Base-by-base conservation (phyloP, 106 monocot genomes). In the Dendrobium officinale region DNA sequence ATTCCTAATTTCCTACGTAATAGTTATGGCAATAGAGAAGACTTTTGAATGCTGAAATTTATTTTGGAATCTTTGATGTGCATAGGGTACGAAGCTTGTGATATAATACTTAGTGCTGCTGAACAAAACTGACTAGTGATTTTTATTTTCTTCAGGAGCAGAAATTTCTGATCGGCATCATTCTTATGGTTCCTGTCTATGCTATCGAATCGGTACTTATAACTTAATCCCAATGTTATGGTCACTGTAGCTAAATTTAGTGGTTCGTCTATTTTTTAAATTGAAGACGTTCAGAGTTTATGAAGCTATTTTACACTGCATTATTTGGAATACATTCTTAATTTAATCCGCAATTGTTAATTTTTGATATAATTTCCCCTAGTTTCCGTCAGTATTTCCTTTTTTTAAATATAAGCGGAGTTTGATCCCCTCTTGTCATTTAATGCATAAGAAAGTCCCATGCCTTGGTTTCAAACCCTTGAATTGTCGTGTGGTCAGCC, bases 131-230 rank as follows among this genome's bases (percentile, higher is more conserved):
- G 4, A 75, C 72, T 45, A 22, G 75, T 87, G 48, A 58, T 67
- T 66, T 73, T 56, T 83, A 24, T 78, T 75, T 11, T 68, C 86
- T 88, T 42, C 92, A 99, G 98, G 98, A 99, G 80, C 98, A 99
- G 55, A 99, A 99, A 75, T 99, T 99, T 78, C 81, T 99, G 85
- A 91, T 99, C 84, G 98, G 95, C 79, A 86, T 99, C 78, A 99
- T 99, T 82, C 79, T 99, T 67, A 99, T 99, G 95, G 98, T 99
- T 72, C 98, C 98, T 87, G 84, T 95, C 41, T 99, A 99, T 86
- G 89, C 91, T 67, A 86, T 99, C 67, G 95, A 99, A 86, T 99
- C 98, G 85, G 98, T 99, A 92, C 51, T 89, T 83, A 13, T 37
- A 44, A 27, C 29, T 58, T 8, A 33, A 48, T 80, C 18, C 20